Conservation (phyloP, 1,284 basidiomycete species). For the Anthracocystis panici-leucophaei region DNA sequence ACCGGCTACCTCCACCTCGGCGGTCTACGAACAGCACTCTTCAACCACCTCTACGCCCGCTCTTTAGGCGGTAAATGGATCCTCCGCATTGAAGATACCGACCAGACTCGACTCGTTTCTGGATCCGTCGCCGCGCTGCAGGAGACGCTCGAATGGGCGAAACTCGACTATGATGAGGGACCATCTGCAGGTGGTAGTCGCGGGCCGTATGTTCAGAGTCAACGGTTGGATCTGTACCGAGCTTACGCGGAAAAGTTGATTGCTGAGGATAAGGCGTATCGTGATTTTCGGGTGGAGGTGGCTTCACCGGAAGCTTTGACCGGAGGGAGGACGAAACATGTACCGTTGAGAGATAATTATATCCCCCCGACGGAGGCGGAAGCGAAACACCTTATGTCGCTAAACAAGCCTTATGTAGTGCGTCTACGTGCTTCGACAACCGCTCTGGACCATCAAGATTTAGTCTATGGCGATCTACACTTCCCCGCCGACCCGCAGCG, state of each 20-base stretch:
- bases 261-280: conserved; percentile 88
- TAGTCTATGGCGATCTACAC: conserved; percentile 81
- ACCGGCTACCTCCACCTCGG: conserved; percentile 95
- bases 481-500: conserved; percentile 72
- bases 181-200: conserved; percentile 68
- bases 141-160: conserved; percentile 87
- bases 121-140: conserved; percentile 86
- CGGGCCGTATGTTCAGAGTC: conserved; percentile 76
- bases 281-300: conserved; percentile 84
- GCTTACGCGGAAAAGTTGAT: conserved; percentile 80
- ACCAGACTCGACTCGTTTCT: conserved; percentile 76
- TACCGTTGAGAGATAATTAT: conserved; percentile 86
- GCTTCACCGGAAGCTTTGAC: conserved; percentile 76
- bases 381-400: conserved; percentile 78
- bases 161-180: conserved; percentile 92
- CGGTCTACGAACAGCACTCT: conserved; percentile 93
- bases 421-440: conserved; percentile 72
- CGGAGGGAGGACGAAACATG: conserved; percentile 69
- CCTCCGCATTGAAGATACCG: conserved; percentile 94
- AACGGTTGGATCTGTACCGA: conserved; percentile 86
- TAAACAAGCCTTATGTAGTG: conserved; percentile 84
- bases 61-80: conserved; percentile 88
- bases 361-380: conserved; percentile 83
- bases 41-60: conserved; percentile 88
- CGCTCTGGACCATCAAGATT: conserved; percentile 72